Evolutionary conservation across 139 green algal species (phyloP), one percentile per base, ranked within the genome.

Genomic region (Chlamydomonas sp.): DNA sequence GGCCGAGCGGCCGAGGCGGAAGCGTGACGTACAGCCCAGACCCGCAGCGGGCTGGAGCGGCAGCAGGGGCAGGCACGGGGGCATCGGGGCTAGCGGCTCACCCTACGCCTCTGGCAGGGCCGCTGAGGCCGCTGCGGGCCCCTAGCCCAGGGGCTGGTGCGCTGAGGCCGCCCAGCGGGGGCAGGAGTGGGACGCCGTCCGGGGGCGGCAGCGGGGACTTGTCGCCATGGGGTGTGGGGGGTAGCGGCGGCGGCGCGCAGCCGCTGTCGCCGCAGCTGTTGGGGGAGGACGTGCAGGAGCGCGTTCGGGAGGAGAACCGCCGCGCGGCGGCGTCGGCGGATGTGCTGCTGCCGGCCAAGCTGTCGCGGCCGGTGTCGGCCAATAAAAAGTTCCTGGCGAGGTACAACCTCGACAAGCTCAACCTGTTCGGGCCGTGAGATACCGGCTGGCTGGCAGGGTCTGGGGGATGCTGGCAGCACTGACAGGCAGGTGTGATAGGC

Each of bases 381-480:
- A 91, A 91, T 83, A 91, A 91, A 64, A 89, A 89, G 83, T 91
- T 91, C 57, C 63, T 91, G 17, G n/a, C 62, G 5, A 68, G 76
- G n/a, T 91, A 91, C 63, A 83, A 79, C 64, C 72, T 91, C 4
- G 62, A 91, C 16, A 85, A 86, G 68, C 59, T 84, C n/a, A 88
- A 85, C 78, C 72, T 91, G 20, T 91, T 91, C 12, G 88, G 83
- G 63, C 88, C 88, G 16, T 90, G 31, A 84, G 66, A 71, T 71
- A 71, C 66, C 10, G 66, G 10, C 66, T 49, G 64, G 69, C 60
- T 72, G 10, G 58, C 0, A n/a, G 60, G 16, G 9, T 82, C 68
- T n/a, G 3, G 61, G 12, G 12, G 66, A 71, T 71, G 77, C 60
- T 81, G 69, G 10, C 14, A 58, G 69, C 10, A 5, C 8, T 12